phyloP scores from a whole-genome alignment of 805 yeast species.

The Zygosaccharomyces lentus region DNA sequence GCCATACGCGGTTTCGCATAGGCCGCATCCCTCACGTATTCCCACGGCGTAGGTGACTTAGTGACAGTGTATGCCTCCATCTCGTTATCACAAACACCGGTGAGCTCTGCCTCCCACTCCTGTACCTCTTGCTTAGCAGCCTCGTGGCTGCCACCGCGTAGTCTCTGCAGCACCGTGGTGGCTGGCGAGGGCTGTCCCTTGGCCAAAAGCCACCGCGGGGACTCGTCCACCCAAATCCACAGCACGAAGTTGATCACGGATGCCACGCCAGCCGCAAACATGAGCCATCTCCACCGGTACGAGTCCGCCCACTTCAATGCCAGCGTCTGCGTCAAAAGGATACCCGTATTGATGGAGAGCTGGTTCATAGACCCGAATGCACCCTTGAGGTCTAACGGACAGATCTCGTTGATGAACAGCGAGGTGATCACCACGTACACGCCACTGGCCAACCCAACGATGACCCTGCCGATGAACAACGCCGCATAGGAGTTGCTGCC shows the following conservation, averaged over 20 bases:
- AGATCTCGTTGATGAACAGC: constrained; percentile 70
- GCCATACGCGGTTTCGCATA: constrained; percentile 58
- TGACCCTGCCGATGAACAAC: constrained; percentile 63
- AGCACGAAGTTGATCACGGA: constrained; percentile 47
- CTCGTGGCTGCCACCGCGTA: constrained; percentile 36
- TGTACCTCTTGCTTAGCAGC: constrained; percentile 28
- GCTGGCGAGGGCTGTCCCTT: constrained; percentile 39
- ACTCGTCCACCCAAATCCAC: constrained; percentile 53
- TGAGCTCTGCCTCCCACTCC: constrained; percentile 12
- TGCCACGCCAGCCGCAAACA: constrained; percentile 56
- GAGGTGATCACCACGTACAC: constrained; percentile 82
- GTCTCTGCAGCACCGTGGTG: constrained; percentile 30
- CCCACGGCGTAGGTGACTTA: constrained; percentile 25
- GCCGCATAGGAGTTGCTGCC: constrained; percentile 40
- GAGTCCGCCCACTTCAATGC: constrained; percentile 67
- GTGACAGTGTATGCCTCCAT: neutral
- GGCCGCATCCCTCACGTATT: constrained; percentile 48
- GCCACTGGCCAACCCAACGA: constrained; percentile 87
- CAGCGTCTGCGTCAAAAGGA: constrained; percentile 68
- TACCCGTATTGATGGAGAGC: constrained; percentile 80
- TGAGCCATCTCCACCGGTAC: constrained; percentile 66
- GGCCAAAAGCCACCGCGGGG: constrained; percentile 74
- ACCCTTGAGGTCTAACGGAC: constrained; percentile 69
- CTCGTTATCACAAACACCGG: constrained; percentile 6
- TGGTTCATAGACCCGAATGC: constrained; percentile 87